Evolutionary conservation across 345 rosid species (phyloP).

Genomic region (Aegle marmelos): DNA sequence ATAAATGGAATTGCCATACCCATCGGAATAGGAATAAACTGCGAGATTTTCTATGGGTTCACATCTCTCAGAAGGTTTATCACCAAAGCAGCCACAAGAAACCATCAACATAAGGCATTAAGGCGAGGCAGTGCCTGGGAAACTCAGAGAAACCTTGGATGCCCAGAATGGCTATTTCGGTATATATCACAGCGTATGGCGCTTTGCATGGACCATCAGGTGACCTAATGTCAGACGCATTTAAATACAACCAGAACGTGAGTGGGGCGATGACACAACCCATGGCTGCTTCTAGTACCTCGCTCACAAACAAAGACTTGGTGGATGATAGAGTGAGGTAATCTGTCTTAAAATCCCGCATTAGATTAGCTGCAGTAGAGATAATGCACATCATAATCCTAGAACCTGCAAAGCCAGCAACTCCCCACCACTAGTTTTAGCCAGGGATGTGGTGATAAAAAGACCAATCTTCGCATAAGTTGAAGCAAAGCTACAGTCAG

Average conservation of each 20-base stretch:
- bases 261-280: slow-evolving; percentile 90
- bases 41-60: slow-evolving; percentile 62
- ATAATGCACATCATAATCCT: slow-evolving; percentile 93
- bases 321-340: slow-evolving; percentile 87
- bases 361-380: slow-evolving; percentile 91
- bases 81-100: slow-evolving; percentile 57
- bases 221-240: slow-evolving; percentile 79
- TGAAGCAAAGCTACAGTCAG: slow-evolving; percentile 73
- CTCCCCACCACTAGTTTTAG: slow-evolving; percentile 77
- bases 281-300: slow-evolving; percentile 78
- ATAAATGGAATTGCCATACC: slow-evolving; percentile 92
- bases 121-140: slow-evolving; percentile 71
- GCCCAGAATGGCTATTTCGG: slow-evolving; percentile 89
- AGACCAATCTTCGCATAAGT: slow-evolving; percentile 91
- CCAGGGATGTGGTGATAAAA: slow-evolving; percentile 72
- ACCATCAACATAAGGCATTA: slow-evolving; percentile 50
- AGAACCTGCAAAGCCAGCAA: slow-evolving; percentile 85
- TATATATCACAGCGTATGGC: slow-evolving; percentile 80
- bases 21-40: slow-evolving; percentile 86
- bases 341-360: slow-evolving; percentile 96
- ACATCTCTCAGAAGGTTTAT: slow-evolving; percentile 69
- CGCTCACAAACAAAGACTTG: slow-evolving; percentile 90
- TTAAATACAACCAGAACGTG: slow-evolving; percentile 88
- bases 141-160: slow-evolving; percentile 74
- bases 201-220: slow-evolving; percentile 89